Conservation (phyloP, 768 basidiomycete species). For the Heimioporus sp. region DNA sequence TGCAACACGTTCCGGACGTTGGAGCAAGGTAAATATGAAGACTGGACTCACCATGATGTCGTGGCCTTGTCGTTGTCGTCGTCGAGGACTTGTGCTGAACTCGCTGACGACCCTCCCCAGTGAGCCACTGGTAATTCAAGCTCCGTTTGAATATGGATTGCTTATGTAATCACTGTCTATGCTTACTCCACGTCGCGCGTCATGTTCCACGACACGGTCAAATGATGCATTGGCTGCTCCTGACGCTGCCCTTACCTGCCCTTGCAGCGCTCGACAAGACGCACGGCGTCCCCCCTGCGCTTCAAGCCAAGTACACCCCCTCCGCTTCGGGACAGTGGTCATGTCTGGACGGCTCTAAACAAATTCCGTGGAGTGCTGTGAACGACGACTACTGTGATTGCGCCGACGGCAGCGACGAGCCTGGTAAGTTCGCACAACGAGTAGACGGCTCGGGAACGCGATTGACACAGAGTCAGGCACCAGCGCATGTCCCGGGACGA, state of each 20-base stretch:
- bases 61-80: slow-evolving; percentile 21
- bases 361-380: slow-evolving; percentile 76
- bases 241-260: slow-evolving; percentile 40
- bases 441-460: slow-evolving; percentile 7
- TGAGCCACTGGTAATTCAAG: slow-evolving; percentile 13
- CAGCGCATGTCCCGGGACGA: slow-evolving; percentile 71
- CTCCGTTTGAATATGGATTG: slow-evolving; percentile 16
- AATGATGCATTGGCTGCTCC: slow-evolving; percentile 51
- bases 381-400: slow-evolving; percentile 98
- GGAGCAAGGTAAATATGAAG: background rate
- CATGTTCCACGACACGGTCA: background rate
- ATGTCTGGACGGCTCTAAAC: slow-evolving; percentile 78
- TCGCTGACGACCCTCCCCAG: slow-evolving; percentile 7
- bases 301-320: slow-evolving; percentile 56
- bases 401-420: slow-evolving; percentile 92
- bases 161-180: slow-evolving; percentile 22
- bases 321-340: slow-evolving; percentile 57
- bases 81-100: slow-evolving; percentile 23
- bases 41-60: slow-evolving; percentile 29
- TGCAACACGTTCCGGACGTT: background rate
- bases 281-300: slow-evolving; percentile 55
- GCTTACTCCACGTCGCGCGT: slow-evolving; percentile 2
- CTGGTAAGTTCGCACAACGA: slow-evolving; percentile 47
- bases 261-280: slow-evolving; percentile 47
- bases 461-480: slow-evolving; percentile 55